These are phyloP conservation scores for Cytospora schulzeri DNA, from an alignment of 2,329 filamentous ascomycete species.

Conservation along the genomic window DNA sequence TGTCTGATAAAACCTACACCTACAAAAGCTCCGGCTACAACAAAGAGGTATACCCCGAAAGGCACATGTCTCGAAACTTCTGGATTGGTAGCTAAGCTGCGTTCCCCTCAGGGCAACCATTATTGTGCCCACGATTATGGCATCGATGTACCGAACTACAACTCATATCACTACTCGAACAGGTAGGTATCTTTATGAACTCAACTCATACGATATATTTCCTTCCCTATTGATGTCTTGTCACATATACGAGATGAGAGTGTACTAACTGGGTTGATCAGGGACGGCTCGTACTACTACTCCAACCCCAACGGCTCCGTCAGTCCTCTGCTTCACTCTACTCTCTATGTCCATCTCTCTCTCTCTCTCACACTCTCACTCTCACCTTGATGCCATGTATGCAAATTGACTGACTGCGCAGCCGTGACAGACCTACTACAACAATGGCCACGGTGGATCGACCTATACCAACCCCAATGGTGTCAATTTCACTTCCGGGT, in stretches of 20 bases:
- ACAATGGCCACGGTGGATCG: conserved; percentile 58
- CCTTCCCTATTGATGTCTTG: too few species aligned
- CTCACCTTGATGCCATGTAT: neutral
- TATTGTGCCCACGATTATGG: conserved; percentile 65
- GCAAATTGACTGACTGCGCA: neutral
- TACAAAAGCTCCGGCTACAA: conserved; percentile 62
- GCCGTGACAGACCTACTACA: conserved; percentile 64
- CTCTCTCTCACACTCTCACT: too few species aligned
- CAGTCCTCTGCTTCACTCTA: neutral
- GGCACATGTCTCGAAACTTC: neutral
- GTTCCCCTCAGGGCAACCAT: conserved; percentile 60
- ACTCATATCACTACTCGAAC: conserved; percentile 71
- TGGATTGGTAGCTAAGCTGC: neutral
- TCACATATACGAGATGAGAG: neutral
- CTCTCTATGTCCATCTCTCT: too few species aligned
- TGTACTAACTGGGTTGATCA: neutral
- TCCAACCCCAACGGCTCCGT: conserved; percentile 65
- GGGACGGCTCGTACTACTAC: conserved; percentile 73
- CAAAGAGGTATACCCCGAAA: conserved; percentile 50
- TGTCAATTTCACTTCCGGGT: conserved; percentile 33
- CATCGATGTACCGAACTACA: conserved; percentile 37
- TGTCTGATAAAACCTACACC: conserved; percentile 37
- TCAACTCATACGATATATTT: neutral
- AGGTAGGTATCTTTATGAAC: conserved; percentile 40
- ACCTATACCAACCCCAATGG: conserved; percentile 63